Evolutionary conservation across 2,329 filamentous ascomycete genomes (phyloP).

Genomic region (Plectosphaerella plurivora): DNA sequence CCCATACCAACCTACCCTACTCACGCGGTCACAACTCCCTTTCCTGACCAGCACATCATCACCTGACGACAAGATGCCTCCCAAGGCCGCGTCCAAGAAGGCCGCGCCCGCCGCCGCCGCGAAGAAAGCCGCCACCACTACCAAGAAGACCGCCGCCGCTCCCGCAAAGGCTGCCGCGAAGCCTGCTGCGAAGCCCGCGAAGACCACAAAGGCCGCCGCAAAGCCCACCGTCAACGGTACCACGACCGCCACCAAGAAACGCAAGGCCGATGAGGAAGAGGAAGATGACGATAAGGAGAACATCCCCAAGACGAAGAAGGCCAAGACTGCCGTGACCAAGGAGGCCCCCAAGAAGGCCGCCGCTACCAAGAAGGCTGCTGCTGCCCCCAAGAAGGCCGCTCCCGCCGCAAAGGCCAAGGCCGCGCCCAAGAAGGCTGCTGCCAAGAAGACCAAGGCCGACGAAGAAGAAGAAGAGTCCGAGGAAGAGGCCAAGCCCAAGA

Average conservation of each 20-base stretch:
- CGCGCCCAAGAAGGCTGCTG: constrained; percentile 5
- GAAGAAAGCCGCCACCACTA: constrained; percentile 14
- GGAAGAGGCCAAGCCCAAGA: constrained; percentile 6
- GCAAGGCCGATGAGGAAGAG: constrained; percentile 10
- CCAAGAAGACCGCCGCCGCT: constrained; percentile 20
- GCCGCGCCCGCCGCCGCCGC: constrained; percentile 7
- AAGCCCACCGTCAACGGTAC: constrained; percentile 12
- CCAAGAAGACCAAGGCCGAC: constrained; percentile 6
- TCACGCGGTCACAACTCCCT: not conserved
- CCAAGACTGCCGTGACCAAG: constrained; percentile 10
- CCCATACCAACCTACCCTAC: not conserved
- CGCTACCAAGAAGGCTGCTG: constrained; percentile 6
- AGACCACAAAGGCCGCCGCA: constrained; percentile 6
- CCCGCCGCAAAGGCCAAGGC: not conserved
- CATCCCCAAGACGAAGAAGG: constrained; percentile 13
- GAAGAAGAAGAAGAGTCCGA: constrained; percentile 5
- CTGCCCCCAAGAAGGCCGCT: constrained; percentile 1
- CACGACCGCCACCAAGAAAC: constrained; percentile 11
- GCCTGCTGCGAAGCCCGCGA: constrained; percentile 8
- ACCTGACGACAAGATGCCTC: constrained; percentile 11
- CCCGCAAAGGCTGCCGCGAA: constrained; percentile 28
- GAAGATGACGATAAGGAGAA: constrained; percentile 10
- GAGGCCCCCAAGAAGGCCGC: constrained; percentile 5
- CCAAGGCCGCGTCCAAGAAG: constrained; percentile 22
- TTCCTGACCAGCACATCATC: not conserved